Evolutionary conservation across 108 stramenopile species (phyloP).

Genomic region (Fragilariopsis cylindrus): DNA sequence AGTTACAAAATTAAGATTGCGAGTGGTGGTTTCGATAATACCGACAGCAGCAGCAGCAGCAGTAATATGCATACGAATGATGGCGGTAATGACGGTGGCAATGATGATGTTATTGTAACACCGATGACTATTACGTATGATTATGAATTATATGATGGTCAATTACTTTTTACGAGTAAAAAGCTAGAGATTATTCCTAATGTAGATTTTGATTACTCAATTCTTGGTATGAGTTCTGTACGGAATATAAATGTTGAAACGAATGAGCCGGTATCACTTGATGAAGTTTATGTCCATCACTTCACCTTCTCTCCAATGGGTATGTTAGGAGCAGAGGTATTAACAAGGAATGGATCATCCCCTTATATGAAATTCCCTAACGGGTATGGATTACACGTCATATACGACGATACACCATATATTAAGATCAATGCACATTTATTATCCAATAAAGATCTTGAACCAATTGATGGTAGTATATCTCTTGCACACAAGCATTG

Average conservation of each 20-base stretch:
- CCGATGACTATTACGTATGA: slow-evolving; percentile 5
- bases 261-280: neutral
- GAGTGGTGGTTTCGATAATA: neutral
- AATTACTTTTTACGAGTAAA: neutral
- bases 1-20: neutral
- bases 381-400: slow-evolving; percentile 1
- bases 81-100: neutral
- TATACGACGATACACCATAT: neutral
- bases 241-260: neutral
- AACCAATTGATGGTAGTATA: neutral
- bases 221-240: neutral
- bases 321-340: slow-evolving; percentile 5
- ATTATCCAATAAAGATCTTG: neutral
- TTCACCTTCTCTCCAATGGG: neutral
- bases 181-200: neutral
- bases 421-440: neutral
- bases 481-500: neutral
- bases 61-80: neutral
- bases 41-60: neutral
- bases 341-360: neutral
- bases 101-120: neutral
- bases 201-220: neutral
- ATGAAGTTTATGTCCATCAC: slow-evolving; percentile 8
- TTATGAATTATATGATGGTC: slow-evolving; percentile 1
- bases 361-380: neutral